phyloP scores from a whole-genome alignment of 345 rosid species.

The Gossypium thurberi region DNA sequence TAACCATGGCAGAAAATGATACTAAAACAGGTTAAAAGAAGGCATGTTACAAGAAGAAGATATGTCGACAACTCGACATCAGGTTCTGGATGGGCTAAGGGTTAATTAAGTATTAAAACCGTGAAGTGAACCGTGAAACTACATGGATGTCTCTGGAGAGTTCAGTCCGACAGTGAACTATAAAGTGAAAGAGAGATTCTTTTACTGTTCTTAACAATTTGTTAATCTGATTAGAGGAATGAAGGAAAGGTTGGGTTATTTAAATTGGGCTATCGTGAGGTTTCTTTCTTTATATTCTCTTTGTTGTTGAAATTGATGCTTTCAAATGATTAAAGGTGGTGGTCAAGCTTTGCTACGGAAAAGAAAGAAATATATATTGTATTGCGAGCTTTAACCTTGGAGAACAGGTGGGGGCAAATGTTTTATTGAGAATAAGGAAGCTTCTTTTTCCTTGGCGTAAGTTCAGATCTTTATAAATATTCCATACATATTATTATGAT shows the following conservation, averaged over 20 bases:
- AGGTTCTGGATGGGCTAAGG: neutral
- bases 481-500: no score
- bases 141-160: neutral
- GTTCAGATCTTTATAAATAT: no score
- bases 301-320: neutral
- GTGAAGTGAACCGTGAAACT: neutral
- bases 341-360: neutral
- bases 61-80: neutral
- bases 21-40: neutral
- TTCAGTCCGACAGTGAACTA: neutral
- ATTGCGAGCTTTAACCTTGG: neutral
- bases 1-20: neutral
- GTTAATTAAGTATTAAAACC: neutral
- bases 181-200: neutral
- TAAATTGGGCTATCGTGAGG: neutral
- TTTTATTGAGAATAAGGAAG: neutral
- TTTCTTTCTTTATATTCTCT: neutral
- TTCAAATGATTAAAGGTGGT: slow-evolving; percentile 1
- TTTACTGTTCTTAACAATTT: neutral
- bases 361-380: neutral
- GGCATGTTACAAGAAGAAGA: neutral
- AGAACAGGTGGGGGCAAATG: neutral
- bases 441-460: neutral
- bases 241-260: neutral
- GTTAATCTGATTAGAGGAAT: neutral